Percentiles rank a stretch among this genome's conserved stretches.
phyloP scores from a whole-genome alignment of 2,329 filamentous ascomycete species.

The Alternaria tenuissima region DNA sequence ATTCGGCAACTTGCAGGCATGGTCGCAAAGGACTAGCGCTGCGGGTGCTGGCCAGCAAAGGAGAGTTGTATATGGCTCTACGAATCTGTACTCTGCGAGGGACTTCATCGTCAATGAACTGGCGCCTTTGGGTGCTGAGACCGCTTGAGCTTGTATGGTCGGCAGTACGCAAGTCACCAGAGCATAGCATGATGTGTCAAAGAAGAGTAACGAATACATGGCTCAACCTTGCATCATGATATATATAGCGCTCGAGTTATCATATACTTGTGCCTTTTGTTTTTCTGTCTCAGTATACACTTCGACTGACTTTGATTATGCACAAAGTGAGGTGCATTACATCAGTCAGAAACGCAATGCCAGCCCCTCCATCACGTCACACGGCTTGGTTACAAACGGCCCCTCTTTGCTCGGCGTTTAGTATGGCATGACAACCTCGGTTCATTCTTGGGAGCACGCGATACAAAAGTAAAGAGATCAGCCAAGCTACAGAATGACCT shows the following conservation, averaged over 20 bases:
- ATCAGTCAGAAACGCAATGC: too few relatives aligned
- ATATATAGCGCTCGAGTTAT: neutral
- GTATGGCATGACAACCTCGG: neutral
- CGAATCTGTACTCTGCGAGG: slow-evolving; percentile 71
- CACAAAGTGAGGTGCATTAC: too few relatives aligned
- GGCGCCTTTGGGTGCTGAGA: slow-evolving; percentile 64
- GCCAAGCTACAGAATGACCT: neutral
- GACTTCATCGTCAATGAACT: slow-evolving; percentile 68
- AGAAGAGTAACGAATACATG: neutral
- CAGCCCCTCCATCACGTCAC: too few relatives aligned
- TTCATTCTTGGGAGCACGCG: neutral
- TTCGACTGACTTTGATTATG: neutral
- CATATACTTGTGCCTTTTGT: neutral
- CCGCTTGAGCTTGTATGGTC: slow-evolving; percentile 24
- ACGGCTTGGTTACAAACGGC: neutral
- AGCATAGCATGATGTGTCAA: neutral
- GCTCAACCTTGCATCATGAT: neutral
- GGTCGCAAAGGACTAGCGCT: slow-evolving; percentile 80
- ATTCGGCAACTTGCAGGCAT: slow-evolving; percentile 83
- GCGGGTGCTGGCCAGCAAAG: slow-evolving; percentile 68
- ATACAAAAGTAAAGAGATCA: neutral
- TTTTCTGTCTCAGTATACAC: neutral
- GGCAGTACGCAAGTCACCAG: too few relatives aligned
- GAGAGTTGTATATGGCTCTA: slow-evolving; percentile 93
- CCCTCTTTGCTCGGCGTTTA: neutral